These are phyloP conservation scores for Dendrothele bispora DNA, from an alignment of 768 basidiomycete genomes.

Conservation along the genomic window DNA sequence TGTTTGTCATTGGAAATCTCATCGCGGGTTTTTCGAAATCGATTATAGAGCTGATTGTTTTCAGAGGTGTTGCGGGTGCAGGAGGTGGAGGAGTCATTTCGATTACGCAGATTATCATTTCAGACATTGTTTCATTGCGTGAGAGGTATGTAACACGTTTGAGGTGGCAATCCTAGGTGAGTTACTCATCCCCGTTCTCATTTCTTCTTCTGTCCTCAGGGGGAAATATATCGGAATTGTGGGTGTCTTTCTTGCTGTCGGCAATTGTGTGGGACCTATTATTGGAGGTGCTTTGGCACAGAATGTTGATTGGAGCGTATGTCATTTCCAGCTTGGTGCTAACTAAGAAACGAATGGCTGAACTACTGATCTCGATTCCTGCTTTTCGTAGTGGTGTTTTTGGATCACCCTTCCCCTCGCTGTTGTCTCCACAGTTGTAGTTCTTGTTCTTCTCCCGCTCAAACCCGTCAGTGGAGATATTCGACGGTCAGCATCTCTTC, in stretches of 20 bases:
- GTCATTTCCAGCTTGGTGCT: conserved; percentile 17
- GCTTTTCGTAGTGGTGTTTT: conserved; percentile 64
- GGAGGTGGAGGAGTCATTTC: conserved; percentile 74
- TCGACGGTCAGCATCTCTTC: conserved; percentile 34
- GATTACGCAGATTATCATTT: conserved; percentile 69
- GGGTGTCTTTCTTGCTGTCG: conserved; percentile 53
- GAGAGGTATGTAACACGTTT: conserved; percentile 43
- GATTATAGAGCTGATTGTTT: conserved; percentile 68
- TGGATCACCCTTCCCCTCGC: conserved; percentile 71
- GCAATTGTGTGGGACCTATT: conserved; percentile 67
- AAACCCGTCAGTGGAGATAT: conserved; percentile 65
- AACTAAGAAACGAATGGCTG: neutral
- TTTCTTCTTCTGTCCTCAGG: conserved; percentile 27
- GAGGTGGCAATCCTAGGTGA: neutral
- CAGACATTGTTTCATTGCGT: conserved; percentile 70
- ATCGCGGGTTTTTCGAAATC: conserved; percentile 65
- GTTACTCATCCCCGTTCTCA: neutral
- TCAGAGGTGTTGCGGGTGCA: conserved; percentile 65
- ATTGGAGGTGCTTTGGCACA: conserved; percentile 67
- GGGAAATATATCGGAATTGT: conserved; percentile 82
- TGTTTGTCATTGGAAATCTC: conserved; percentile 67
- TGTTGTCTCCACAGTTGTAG: conserved; percentile 49
- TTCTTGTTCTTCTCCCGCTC: conserved; percentile 66
- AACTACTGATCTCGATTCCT: too few species aligned
- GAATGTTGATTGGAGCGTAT: conserved; percentile 61